These are phyloP conservation scores for Penicillium waksmanii DNA, from an alignment of 495 filamentous ascomycete species.

Conservation along the genomic window DNA sequence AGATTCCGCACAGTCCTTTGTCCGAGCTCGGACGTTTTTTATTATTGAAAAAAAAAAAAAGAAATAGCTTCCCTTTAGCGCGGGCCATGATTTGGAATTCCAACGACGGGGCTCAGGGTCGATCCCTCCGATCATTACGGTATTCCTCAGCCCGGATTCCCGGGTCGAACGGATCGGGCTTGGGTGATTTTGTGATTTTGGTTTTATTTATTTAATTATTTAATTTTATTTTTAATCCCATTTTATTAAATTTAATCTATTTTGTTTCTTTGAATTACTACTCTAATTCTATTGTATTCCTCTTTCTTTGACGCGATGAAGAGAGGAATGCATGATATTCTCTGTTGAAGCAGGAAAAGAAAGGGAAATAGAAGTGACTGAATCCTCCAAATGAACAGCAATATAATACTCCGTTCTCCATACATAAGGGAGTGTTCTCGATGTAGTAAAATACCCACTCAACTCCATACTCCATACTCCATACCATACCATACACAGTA, in stretches of 20 bases:
- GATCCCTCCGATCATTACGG: constrained; percentile 38
- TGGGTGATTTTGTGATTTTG: constrained; percentile 6
- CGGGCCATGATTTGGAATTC: constrained; percentile 39
- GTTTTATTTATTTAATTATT: constrained; percentile 2
- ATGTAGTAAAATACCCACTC: constrained; percentile 4
- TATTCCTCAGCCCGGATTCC: constrained; percentile 35
- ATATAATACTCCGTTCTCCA: too few relatives aligned
- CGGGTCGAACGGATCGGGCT: constrained; percentile 30
- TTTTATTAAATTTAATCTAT: background rate
- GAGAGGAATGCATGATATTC: background rate
- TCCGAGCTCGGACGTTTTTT: constrained; percentile 10
- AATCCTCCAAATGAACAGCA: too few relatives aligned
- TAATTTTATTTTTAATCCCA: background rate
- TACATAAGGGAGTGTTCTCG: too few relatives aligned
- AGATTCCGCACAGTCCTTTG: constrained; percentile 1
- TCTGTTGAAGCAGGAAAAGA: too few relatives aligned
- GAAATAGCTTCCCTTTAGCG: constrained; percentile 22
- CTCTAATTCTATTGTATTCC: background rate
- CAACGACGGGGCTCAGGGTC: constrained; percentile 37
- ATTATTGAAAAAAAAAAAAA: background rate
- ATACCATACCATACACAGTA: constrained; percentile 16
- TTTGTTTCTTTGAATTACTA: background rate
- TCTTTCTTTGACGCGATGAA: background rate
- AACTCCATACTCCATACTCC: background rate
- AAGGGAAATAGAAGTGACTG: too few relatives aligned